Conservation (phyloP, 257 asterid genomes). For the Nyctanthes arbortristis region DNA sequence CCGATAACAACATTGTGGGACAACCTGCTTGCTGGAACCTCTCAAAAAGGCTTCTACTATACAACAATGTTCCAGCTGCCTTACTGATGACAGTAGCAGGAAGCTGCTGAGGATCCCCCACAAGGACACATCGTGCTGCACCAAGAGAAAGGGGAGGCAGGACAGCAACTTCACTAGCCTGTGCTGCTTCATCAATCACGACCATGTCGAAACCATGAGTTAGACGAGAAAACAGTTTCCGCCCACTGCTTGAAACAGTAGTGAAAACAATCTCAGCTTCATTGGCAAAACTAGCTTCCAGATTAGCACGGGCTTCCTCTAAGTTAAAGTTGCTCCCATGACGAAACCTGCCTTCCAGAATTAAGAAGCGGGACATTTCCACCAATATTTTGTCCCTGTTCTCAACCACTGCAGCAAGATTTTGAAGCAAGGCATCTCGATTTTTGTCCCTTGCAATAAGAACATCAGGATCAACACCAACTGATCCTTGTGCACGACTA, state of each 20-base stretch:
- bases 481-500: constrained; percentile 94
- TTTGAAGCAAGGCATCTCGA: constrained; percentile 78
- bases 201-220: constrained; percentile 99
- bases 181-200: constrained; percentile 99
- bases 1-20: constrained; percentile 95
- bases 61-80: constrained; percentile 95
- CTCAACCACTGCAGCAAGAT: constrained; percentile 94
- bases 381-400: constrained; percentile 86
- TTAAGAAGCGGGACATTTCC: constrained; percentile 90
- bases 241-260: constrained; percentile 97
- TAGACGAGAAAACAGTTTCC: constrained; percentile 89
- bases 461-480: constrained; percentile 97
- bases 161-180: constrained; percentile 94
- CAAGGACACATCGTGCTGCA: constrained; percentile 99
- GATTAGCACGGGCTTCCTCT: constrained; percentile 96
- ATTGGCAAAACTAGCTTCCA: constrained; percentile 99
- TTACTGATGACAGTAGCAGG: constrained; percentile 99
- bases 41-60: constrained; percentile 98
- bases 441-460: constrained; percentile 93
- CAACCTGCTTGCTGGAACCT: constrained; percentile 99
- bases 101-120: constrained; percentile 99
- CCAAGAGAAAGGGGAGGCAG: constrained; percentile 98
- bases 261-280: constrained; percentile 99
- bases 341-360: constrained; percentile 85
- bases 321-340: constrained; percentile 68